Conservation (phyloP, 345 rosid species). For the Lumnitzera racemosa region DNA sequence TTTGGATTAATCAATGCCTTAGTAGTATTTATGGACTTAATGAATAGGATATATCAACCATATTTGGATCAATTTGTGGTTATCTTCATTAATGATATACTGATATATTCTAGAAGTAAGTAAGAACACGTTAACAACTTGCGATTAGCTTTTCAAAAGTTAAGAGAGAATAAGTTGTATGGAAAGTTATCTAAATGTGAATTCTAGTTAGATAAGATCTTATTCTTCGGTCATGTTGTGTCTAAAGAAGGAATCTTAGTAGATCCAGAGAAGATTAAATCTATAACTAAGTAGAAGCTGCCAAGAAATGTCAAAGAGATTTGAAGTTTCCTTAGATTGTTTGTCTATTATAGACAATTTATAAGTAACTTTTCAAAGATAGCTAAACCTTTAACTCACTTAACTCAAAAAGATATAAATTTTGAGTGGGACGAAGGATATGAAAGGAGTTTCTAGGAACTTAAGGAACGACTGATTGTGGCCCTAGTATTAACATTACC, state of each 20-base stretch:
- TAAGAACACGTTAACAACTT: background rate
- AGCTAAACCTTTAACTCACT: background rate
- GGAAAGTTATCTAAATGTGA: background rate
- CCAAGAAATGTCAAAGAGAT: background rate
- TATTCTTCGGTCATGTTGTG: background rate
- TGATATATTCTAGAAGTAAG: background rate
- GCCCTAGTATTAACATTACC: background rate
- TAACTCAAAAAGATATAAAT: background rate
- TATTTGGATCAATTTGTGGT: background rate
- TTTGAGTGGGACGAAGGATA: background rate
- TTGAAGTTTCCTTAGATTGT: background rate
- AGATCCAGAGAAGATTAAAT: background rate
- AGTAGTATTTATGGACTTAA: background rate
- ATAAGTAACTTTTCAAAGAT: background rate
- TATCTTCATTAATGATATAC: background rate
- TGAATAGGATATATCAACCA: background rate
- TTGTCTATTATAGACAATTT: background rate
- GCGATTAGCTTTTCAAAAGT: background rate
- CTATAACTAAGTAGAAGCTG: background rate
- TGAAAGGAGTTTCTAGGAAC: background rate
- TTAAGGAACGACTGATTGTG: background rate
- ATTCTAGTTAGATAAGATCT: background rate
- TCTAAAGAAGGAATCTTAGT: background rate
- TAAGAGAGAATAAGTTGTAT: background rate
- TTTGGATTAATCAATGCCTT: background rate